Percentiles rank a stretch among this genome's conserved stretches.
Conservation (phyloP, 768 basidiomycete genomes). For the Boletus eberwhitei region DNA sequence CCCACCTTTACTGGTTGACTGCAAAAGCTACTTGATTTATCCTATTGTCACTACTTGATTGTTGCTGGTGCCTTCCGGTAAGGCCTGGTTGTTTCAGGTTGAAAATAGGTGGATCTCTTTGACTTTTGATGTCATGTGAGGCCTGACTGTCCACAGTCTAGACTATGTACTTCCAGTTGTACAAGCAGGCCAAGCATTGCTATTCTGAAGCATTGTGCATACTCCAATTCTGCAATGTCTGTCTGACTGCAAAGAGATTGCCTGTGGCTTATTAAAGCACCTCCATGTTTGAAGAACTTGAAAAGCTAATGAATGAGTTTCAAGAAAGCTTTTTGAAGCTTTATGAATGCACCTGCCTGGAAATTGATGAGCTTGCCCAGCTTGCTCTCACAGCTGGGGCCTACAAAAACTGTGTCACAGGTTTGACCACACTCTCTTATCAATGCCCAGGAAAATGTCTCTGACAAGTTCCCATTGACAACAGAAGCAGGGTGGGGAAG, state of each 20-base stretch:
- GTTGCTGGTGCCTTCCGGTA: too few species aligned
- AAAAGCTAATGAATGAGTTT: slow-evolving; percentile 73
- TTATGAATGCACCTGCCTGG: slow-evolving; percentile 78
- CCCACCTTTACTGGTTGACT: too few species aligned
- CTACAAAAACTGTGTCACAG: slow-evolving; percentile 80
- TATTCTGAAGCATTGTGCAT: slow-evolving; percentile 79
- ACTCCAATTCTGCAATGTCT: slow-evolving; percentile 68
- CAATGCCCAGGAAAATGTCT: neutral
- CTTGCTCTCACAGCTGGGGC: slow-evolving; percentile 74
- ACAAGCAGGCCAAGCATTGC: slow-evolving; percentile 80
- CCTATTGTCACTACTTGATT: too few species aligned
- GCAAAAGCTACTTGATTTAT: too few species aligned
- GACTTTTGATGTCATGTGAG: neutral
- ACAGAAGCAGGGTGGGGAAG: slow-evolving; percentile 90
- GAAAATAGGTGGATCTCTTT: slow-evolving; percentile 49
- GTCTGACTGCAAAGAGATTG: slow-evolving; percentile 42
- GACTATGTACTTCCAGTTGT: slow-evolving; percentile 76
- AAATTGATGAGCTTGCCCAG: slow-evolving; percentile 65
- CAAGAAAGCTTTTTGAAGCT: slow-evolving; percentile 65
- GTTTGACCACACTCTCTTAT: slow-evolving; percentile 31
- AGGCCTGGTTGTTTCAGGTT: too few species aligned
- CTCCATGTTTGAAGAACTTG: slow-evolving; percentile 48
- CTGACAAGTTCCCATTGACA: neutral
- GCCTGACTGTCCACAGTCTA: slow-evolving; percentile 46
- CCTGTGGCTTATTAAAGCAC: slow-evolving; percentile 13